phyloP scores from a whole-genome alignment of 1,139 yeast species.

The Saccharomyces hybrid region DNA sequence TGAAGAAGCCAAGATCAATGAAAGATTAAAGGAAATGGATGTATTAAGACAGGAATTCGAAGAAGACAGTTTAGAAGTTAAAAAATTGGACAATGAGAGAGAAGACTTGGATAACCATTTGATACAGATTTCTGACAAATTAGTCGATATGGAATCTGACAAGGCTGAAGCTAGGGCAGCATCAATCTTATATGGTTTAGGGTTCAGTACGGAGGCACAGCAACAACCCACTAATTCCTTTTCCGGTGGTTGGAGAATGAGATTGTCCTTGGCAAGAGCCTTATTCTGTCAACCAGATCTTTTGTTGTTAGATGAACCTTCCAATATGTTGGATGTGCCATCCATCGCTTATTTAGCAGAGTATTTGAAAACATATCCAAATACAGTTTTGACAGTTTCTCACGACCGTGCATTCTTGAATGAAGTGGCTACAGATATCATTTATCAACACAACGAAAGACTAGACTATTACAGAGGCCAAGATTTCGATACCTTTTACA shows the following conservation, averaged over 20 bases:
- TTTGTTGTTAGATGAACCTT: slow-evolving; percentile 90
- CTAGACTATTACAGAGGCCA: slow-evolving; percentile 93
- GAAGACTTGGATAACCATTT: slow-evolving; percentile 75
- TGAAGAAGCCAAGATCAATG: slow-evolving; percentile 70
- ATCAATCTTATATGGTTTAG: slow-evolving; percentile 84
- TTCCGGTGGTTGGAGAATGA: slow-evolving; percentile 99
- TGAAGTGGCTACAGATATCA: slow-evolving; percentile 96
- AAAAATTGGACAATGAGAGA: slow-evolving; percentile 79
- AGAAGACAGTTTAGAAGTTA: slow-evolving; percentile 73
- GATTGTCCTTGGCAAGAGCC: slow-evolving; percentile 95
- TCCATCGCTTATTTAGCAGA: slow-evolving; percentile 89
- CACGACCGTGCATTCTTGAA: slow-evolving; percentile 96
- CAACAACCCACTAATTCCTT: slow-evolving; percentile 75
- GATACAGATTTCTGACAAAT: slow-evolving; percentile 70
- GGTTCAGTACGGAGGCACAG: slow-evolving; percentile 87
- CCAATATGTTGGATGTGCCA: slow-evolving; percentile 99
- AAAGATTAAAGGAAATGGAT: slow-evolving; percentile 69
- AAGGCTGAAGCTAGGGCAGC: slow-evolving; percentile 98
- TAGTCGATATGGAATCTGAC: slow-evolving; percentile 89
- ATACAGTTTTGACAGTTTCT: slow-evolving; percentile 90
- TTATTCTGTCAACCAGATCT: slow-evolving; percentile 94
- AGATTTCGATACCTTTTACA: slow-evolving; percentile 84
- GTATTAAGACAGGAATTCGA: slow-evolving; percentile 60
- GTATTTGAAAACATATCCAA: slow-evolving; percentile 80
- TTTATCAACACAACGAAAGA: slow-evolving; percentile 95